Conservation (phyloP, 2,329 filamentous ascomycete genomes). For the Diaporthe sp. region DNA sequence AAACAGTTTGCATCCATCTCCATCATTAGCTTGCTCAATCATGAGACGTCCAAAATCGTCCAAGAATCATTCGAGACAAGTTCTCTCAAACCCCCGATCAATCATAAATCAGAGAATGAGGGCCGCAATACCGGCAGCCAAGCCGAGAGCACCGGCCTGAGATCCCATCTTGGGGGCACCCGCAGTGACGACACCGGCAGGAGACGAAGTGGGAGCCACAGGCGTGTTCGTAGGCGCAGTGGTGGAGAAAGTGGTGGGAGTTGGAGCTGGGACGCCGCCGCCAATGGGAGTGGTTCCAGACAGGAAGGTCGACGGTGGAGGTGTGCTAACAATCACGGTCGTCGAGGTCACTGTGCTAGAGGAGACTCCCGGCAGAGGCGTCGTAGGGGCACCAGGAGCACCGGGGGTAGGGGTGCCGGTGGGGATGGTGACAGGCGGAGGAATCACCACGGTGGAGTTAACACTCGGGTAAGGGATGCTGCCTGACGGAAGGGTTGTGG, state of each 20-base stretch:
- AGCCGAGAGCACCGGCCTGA: constrained; percentile 51
- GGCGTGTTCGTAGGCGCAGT: constrained; percentile 45
- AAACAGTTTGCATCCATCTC: constrained; percentile 35
- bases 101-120: constrained; percentile 50
- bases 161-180: constrained; percentile 52
- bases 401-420: constrained; percentile 30
- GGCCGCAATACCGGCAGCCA: constrained; percentile 54
- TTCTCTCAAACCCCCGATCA: not conserved
- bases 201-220: constrained; percentile 44
- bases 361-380: constrained; percentile 37
- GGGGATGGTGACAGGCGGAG: constrained; percentile 37
- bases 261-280: constrained; percentile 1
- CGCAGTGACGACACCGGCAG: constrained; percentile 49
- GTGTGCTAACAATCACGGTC: constrained; percentile 41
- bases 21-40: constrained; percentile 37
- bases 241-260: constrained; percentile 20
- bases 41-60: constrained; percentile 40
- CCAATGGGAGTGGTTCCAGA: constrained; percentile 39
- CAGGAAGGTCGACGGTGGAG: constrained; percentile 40
- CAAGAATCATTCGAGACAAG: constrained; percentile 33
- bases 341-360: constrained; percentile 33
- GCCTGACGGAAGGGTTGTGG: constrained; percentile 34
- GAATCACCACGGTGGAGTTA: constrained; percentile 31
- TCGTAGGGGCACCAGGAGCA: constrained; percentile 2
- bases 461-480: constrained; percentile 32